These are phyloP conservation scores for Leucocoprinus sp. DNA, from an alignment of 768 basidiomycete species.

Conservation along the genomic window DNA sequence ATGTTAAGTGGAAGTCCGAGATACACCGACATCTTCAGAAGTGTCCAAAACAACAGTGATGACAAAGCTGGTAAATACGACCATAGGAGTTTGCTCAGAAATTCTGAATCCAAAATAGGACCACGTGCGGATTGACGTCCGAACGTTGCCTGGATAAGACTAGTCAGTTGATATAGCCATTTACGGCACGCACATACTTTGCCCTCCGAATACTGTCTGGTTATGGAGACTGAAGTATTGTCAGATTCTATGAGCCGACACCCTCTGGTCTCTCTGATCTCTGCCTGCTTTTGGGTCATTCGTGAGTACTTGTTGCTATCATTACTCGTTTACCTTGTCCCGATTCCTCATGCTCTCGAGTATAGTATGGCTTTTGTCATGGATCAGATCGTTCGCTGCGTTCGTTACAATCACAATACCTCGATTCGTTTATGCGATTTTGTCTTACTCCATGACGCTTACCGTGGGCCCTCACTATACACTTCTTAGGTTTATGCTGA, in stretches of 20 bases:
- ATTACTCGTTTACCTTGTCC: neutral
- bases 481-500: slow-evolving; percentile 8
- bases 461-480: slow-evolving; percentile 42
- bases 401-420: slow-evolving; percentile 83
- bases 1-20: too few relatives aligned
- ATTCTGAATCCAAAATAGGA: too few relatives aligned
- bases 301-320: slow-evolving; percentile 42
- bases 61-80: too few relatives aligned
- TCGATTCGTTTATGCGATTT: slow-evolving; percentile 62
- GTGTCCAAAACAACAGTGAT: too few relatives aligned
- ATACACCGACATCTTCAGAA: too few relatives aligned
- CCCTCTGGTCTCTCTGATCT: slow-evolving; percentile 67
- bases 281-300: slow-evolving; percentile 80
- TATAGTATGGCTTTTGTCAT: slow-evolving; percentile 76
- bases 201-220: slow-evolving; percentile 1
- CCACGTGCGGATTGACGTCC: slow-evolving; percentile 9
- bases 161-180: too few relatives aligned
- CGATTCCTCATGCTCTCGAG: neutral
- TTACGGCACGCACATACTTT: slow-evolving; percentile 11
- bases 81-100: neutral
- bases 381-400: slow-evolving; percentile 63
- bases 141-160: neutral
- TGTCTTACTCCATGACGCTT: slow-evolving; percentile 86
- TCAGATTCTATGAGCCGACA: slow-evolving; percentile 39
- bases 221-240: slow-evolving; percentile 31